Conservation (phyloP, 805 yeast genomes). For the Wickerhamomyces subpelliculosus region DNA sequence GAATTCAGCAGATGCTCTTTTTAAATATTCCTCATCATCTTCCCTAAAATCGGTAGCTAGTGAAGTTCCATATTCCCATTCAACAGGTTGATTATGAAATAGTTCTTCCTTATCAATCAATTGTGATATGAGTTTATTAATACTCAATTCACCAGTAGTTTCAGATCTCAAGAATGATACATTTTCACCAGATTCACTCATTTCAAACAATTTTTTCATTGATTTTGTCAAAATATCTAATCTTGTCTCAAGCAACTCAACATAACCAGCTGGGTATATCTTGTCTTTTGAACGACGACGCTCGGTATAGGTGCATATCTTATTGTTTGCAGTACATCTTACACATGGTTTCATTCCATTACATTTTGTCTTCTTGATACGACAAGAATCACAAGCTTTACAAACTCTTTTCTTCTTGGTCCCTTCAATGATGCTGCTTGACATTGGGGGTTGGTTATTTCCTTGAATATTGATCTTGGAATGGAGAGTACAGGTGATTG, state of each 20-base stretch:
- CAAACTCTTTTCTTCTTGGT: constrained; percentile 44
- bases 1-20: background rate
- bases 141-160: background rate
- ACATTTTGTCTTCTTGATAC: constrained; percentile 58
- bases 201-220: constrained; percentile 28
- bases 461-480: too few relatives aligned
- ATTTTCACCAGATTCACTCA: background rate
- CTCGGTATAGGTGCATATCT: constrained; percentile 53
- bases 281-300: constrained; percentile 47
- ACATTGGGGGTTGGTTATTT: too few relatives aligned
- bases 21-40: background rate
- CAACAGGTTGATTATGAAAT: background rate
- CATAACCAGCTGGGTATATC: constrained; percentile 52
- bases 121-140: background rate
- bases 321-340: constrained; percentile 47
- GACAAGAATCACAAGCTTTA: constrained; percentile 58
- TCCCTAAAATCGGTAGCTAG: background rate
- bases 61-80: constrained; percentile 1
- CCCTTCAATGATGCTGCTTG: too few relatives aligned
- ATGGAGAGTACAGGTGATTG: too few relatives aligned
- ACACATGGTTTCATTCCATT: constrained; percentile 58
- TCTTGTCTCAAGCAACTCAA: constrained; percentile 55
- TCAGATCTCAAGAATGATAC: background rate
- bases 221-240: constrained; percentile 44
- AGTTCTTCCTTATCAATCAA: background rate